A percentile compares a stretch with the other conserved stretches of the same genome.
These are phyloP conservation scores for Erysimum cheiranthoides DNA, from an alignment of 345 rosid species.

Conservation along the genomic window DNA sequence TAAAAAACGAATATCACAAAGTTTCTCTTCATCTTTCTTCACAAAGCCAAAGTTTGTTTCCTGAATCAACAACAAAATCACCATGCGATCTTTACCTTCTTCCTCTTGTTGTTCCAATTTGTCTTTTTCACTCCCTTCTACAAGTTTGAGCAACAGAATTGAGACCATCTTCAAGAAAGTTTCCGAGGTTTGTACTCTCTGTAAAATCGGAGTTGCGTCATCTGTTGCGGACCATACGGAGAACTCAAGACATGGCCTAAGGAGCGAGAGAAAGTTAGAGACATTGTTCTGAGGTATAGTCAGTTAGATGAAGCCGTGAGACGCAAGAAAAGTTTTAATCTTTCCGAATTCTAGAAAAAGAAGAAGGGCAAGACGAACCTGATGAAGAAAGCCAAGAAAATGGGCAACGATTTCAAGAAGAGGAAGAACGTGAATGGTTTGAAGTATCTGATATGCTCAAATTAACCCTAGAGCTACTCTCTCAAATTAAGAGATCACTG, in stretches of 20 bases:
- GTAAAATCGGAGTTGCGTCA: conserved; percentile 7
- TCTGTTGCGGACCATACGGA: conserved; percentile 16
- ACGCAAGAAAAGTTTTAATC: conserved; percentile 7
- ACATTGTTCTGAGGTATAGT: too few relatives aligned
- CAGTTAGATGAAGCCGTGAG: not conserved
- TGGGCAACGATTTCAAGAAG: not conserved
- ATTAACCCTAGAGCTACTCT: too few relatives aligned
- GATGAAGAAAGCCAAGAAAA: too few relatives aligned
- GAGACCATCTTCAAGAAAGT: conserved; percentile 33
- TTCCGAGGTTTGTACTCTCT: not conserved
- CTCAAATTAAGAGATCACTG: too few relatives aligned
- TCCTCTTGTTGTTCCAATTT: not conserved
- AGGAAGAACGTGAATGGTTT: not conserved
- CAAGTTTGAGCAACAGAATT: not conserved
- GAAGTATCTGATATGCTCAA: too few relatives aligned
- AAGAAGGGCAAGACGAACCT: not conserved
- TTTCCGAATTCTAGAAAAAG: not conserved
- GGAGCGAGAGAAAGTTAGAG: too few relatives aligned
- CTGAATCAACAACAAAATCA: not conserved
- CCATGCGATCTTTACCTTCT: conserved; percentile 5
- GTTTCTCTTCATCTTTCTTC: not conserved
- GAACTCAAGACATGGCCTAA: conserved; percentile 29
- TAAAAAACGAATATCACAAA: not conserved
- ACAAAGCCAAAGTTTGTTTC: not conserved
- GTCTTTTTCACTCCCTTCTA: not conserved